phyloP scores from a whole-genome alignment of 2,329 filamentous ascomycete species.

The Hypoxylon sp. region DNA sequence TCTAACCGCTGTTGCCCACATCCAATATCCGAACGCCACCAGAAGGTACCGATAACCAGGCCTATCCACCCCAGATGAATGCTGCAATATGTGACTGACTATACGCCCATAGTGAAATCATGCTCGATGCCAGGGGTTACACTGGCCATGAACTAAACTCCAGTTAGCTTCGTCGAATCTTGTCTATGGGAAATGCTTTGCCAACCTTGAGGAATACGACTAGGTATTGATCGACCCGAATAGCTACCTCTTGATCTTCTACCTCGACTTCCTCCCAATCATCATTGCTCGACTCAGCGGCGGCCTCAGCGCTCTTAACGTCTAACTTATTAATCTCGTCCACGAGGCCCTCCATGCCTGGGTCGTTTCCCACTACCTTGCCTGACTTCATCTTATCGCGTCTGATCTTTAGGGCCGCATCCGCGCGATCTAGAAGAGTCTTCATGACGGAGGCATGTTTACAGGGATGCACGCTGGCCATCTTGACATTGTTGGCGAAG shows the following conservation, averaged over 20 bases:
- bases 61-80: slow-evolving; percentile 44
- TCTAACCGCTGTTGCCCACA: slow-evolving; percentile 40
- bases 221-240: slow-evolving; percentile 89
- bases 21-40: slow-evolving; percentile 46
- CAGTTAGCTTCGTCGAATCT: slow-evolving; percentile 47
- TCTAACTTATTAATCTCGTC: slow-evolving; percentile 81
- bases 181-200: neutral
- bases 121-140: slow-evolving; percentile 98
- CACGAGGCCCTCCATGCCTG: slow-evolving; percentile 87
- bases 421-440: slow-evolving; percentile 92
- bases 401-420: slow-evolving; percentile 90
- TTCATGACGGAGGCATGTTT: slow-evolving; percentile 99
- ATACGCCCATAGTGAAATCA: slow-evolving; percentile 97
- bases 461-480: slow-evolving; percentile 96
- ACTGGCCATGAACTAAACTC: slow-evolving; percentile 78
- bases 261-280: slow-evolving; percentile 78
- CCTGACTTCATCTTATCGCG: slow-evolving; percentile 82
- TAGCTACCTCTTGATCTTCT: slow-evolving; percentile 81
- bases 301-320: slow-evolving; percentile 66
- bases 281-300: slow-evolving; percentile 67
- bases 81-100: slow-evolving; percentile 42
- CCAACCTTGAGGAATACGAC: slow-evolving; percentile 88
- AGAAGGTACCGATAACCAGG: slow-evolving; percentile 23
- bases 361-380: slow-evolving; percentile 64
- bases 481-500: slow-evolving; percentile 91